Percentiles rank a stretch among this genome's conserved stretches.
Conservation (phyloP, 768 basidiomycete species). For the Trametes coccinea region DNA sequence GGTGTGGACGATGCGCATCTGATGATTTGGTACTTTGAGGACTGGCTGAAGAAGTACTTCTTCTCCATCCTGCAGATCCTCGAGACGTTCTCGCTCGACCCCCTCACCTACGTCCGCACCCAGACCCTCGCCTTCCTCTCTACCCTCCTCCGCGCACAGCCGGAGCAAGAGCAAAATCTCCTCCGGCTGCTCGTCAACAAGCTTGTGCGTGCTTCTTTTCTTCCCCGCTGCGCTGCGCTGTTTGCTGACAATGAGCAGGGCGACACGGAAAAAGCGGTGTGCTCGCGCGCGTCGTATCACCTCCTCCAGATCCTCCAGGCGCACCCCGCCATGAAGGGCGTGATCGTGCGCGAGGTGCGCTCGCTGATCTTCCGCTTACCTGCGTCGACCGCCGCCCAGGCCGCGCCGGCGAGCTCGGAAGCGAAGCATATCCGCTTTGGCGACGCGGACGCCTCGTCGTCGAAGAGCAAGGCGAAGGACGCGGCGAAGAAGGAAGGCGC, state of each 20-base stretch:
- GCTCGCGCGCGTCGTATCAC: slow-evolving; percentile 88
- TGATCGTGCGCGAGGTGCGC: slow-evolving; percentile 86
- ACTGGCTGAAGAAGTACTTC: slow-evolving; percentile 97
- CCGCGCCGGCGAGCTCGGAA: slow-evolving; percentile 17
- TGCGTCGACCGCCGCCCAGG: slow-evolving; percentile 37
- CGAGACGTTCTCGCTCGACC: slow-evolving; percentile 85
- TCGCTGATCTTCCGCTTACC: slow-evolving; percentile 72
- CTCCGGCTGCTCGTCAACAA: slow-evolving; percentile 93
- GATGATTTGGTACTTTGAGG: slow-evolving; percentile 89
- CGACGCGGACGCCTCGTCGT: slow-evolving; percentile 32
- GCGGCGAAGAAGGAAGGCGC: slow-evolving; percentile 28
- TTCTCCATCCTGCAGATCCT: slow-evolving; percentile 88
- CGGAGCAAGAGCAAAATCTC: slow-evolving; percentile 97
- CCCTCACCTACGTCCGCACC: slow-evolving; percentile 83
- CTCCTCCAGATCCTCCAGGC: slow-evolving; percentile 85
- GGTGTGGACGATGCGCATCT: slow-evolving; percentile 70
- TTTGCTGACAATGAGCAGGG: slow-evolving; percentile 51
- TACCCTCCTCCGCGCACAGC: slow-evolving; percentile 82
- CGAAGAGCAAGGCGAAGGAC: slow-evolving; percentile 21
- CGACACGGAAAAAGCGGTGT: slow-evolving; percentile 84
- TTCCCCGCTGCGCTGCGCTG: neutral
- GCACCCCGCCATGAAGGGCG: slow-evolving; percentile 90
- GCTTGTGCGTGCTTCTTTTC: slow-evolving; percentile 52
- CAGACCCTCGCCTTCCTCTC: slow-evolving; percentile 79
- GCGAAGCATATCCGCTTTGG: slow-evolving; percentile 56